A percentile compares a stretch with the other conserved stretches of the same genome.
Conservation (phyloP, 352 stramenopile genomes). For the Globisporangium irregulare region DNA sequence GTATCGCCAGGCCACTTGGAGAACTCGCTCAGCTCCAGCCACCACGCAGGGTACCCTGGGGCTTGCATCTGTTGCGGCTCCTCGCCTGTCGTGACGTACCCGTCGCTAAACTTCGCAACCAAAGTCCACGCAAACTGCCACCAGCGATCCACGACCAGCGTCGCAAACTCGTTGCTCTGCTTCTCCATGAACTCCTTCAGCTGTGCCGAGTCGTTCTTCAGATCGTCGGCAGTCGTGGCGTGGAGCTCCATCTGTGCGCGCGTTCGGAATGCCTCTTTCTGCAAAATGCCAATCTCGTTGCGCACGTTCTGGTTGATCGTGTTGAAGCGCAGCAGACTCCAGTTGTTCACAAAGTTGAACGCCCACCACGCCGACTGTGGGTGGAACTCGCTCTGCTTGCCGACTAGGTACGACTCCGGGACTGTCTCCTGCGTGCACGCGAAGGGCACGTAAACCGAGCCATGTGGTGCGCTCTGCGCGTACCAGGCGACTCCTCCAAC, state of each 20-base stretch:
- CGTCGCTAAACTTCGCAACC: slow-evolving; percentile 70
- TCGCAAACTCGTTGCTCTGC: slow-evolving; percentile 54
- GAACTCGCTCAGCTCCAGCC: slow-evolving; percentile 56
- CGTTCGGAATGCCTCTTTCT: slow-evolving; percentile 35
- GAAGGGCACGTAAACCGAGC: slow-evolving; percentile 75
- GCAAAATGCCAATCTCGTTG: slow-evolving; percentile 29
- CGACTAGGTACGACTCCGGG: slow-evolving; percentile 54
- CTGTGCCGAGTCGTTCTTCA: slow-evolving; percentile 12
- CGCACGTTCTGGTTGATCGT: slow-evolving; percentile 62
- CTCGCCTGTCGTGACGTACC: slow-evolving; percentile 70
- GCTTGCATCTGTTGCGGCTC: slow-evolving; percentile 34
- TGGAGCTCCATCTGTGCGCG: slow-evolving; percentile 17
- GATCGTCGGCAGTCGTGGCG: neutral
- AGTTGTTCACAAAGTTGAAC: slow-evolving; percentile 89
- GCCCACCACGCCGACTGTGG: slow-evolving; percentile 74
- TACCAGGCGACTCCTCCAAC: slow-evolving; percentile 68
- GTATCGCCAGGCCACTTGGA: slow-evolving; percentile 63
- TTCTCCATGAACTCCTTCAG: slow-evolving; percentile 29
- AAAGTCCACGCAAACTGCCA: slow-evolving; percentile 65
- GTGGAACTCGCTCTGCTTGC: slow-evolving; percentile 69
- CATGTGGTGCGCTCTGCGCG: slow-evolving; percentile 56
- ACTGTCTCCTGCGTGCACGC: slow-evolving; percentile 47
- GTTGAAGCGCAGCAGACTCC: slow-evolving; percentile 74
- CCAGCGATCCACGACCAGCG: slow-evolving; percentile 50
- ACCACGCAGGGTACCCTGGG: slow-evolving; percentile 64